Percentiles rank a stretch among this genome's conserved stretches.
Evolutionary conservation across 2,329 filamentous ascomycete genomes (phyloP).

Genomic region (Calonectria pseudoreteaudii): DNA sequence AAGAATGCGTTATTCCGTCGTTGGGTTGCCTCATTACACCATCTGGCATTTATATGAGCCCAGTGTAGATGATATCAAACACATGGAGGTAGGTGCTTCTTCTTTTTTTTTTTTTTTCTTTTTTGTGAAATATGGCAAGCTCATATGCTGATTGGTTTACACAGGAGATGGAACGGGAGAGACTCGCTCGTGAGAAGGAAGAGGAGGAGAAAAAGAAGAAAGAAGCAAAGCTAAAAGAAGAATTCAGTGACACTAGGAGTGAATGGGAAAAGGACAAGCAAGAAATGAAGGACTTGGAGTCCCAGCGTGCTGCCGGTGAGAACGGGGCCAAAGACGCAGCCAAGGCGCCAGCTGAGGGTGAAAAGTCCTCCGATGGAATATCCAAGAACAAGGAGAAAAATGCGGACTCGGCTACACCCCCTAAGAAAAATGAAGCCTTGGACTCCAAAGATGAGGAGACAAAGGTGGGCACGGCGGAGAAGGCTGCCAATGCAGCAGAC

Average conservation of each 20-base stretch:
- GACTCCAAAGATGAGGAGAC: conserved; percentile 10
- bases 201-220: conserved; percentile 77
- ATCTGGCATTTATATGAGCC: conserved; percentile 99
- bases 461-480: conserved; percentile 20
- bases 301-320: conserved; percentile 33
- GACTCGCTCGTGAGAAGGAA: conserved; percentile 81
- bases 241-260: conserved; percentile 79
- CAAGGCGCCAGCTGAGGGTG: conserved; percentile 57
- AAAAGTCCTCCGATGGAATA: neutral
- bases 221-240: conserved; percentile 77
- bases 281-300: conserved; percentile 75
- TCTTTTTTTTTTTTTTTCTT: neutral
- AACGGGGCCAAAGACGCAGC: conserved; percentile 30
- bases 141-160: conserved; percentile 28
- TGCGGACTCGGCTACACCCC: conserved; percentile 28
- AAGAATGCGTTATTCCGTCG: conserved; percentile 94
- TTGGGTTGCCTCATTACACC: conserved; percentile 96
- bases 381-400: neutral
- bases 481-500: conserved; percentile 11
- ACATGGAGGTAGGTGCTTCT: conserved; percentile 80
- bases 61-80: conserved; percentile 95
- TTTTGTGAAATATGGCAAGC: neutral
- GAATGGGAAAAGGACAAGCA: conserved; percentile 95
- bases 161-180: conserved; percentile 93
- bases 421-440: conserved; percentile 9